A percentile compares a stretch with the other conserved stretches of the same genome.
Conservation (phyloP, 345 rosid genomes). For the Rhizophora mangle region DNA sequence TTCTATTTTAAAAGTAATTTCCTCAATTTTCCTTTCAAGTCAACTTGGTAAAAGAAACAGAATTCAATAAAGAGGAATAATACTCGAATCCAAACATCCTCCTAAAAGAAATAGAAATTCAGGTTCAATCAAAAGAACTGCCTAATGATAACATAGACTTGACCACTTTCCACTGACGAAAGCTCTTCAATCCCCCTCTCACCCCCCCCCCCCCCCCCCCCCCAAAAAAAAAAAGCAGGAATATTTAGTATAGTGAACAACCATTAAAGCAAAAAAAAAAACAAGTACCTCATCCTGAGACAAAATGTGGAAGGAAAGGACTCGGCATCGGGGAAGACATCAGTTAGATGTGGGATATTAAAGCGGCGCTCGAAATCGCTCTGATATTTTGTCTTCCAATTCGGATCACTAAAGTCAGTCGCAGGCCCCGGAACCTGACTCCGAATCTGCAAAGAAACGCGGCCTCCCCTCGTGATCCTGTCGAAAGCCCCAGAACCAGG, state of each 20-base stretch:
- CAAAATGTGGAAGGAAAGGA: constrained; percentile 85
- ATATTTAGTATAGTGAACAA: not conserved
- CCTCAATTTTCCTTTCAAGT: not conserved
- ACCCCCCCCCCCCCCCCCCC: not conserved
- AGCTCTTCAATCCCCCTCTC: not conserved
- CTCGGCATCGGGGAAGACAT: constrained; percentile 56
- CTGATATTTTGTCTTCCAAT: constrained; percentile 73
- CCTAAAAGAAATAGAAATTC: no score
- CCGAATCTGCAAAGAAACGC: constrained; percentile 14
- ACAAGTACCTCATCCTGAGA: constrained; percentile 68
- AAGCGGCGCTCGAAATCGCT: constrained; percentile 69
- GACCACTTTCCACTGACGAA: no score
- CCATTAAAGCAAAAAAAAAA: not conserved
- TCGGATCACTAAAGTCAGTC: constrained; percentile 69
- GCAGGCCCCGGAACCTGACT: constrained; percentile 18
- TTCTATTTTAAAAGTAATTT: not conserved
- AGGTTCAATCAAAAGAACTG: no score
- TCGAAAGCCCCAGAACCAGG: not conserved
- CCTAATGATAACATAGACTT: no score
- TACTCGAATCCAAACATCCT: no score
- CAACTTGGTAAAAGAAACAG: not conserved
- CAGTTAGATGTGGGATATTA: constrained; percentile 74
- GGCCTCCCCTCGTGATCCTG: not conserved
- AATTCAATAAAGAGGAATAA: no score
- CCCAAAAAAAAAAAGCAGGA: not conserved